Evolutionary conservation across 176 grass and related monocot genomes (phyloP).

Genomic region (Oryza glumipatula): DNA sequence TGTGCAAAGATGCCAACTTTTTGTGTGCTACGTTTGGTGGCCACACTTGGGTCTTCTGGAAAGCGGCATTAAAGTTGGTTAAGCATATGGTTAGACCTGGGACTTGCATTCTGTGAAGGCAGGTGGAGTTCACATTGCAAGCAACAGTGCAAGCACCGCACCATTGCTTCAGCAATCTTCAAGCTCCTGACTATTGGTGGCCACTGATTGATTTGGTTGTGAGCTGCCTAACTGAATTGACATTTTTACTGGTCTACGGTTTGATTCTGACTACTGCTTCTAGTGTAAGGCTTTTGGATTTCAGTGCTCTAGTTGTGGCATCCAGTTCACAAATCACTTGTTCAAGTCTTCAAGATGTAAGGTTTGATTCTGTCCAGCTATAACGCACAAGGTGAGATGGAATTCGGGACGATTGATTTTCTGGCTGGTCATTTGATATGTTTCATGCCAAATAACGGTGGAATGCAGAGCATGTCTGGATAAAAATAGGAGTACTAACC

Average conservation of each 20-base stretch:
- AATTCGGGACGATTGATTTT: neutral
- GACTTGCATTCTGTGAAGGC: constrained; percentile 29
- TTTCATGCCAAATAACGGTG: neutral
- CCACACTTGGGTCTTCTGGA: constrained; percentile 21
- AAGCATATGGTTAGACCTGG: constrained; percentile 1
- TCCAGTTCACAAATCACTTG: constrained; percentile 33
- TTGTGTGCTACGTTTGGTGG: constrained; percentile 41
- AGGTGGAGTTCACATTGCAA: constrained; percentile 51
- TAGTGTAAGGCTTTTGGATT: neutral
- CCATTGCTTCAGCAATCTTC: constrained; percentile 16
- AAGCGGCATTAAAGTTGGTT: constrained; percentile 24
- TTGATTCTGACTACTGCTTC: constrained; percentile 9
- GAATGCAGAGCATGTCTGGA: neutral
- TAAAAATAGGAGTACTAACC: neutral
- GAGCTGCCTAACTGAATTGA: constrained; percentile 55
- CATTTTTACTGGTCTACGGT: constrained; percentile 27
- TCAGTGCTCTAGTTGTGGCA: constrained; percentile 31
- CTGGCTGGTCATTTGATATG: neutral
- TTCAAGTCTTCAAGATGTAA: neutral
- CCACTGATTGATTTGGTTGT: constrained; percentile 14
- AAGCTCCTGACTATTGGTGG: neutral
- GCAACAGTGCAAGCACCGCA: constrained; percentile 3
- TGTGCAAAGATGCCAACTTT: constrained; percentile 59
- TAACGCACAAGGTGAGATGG: neutral
- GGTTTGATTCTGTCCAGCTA: neutral